A percentile compares a stretch with the other conserved stretches of the same genome.
Conservation (phyloP, 768 basidiomycete species). For the Kwoniella mangroviensis region DNA sequence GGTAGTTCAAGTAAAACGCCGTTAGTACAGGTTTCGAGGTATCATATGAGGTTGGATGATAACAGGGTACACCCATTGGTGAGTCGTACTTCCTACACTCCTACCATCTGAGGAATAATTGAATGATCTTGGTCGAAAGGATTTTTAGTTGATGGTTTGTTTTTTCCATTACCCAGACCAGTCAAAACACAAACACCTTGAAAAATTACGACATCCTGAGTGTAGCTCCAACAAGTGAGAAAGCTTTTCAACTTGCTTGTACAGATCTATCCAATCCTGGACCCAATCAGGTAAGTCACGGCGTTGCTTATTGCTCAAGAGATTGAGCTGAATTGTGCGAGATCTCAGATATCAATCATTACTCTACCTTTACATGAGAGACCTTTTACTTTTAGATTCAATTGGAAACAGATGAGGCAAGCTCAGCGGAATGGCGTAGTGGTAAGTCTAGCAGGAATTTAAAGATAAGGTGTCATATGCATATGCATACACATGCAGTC, state of each 20-base stretch:
- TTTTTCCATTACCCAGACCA: slow-evolving; percentile 26
- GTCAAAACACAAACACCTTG: slow-evolving; percentile 38
- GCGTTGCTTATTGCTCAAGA: neutral
- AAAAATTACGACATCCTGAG: slow-evolving; percentile 52
- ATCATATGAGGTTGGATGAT: slow-evolving; percentile 54
- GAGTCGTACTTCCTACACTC: slow-evolving; percentile 23
- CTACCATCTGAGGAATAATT: too few relatives aligned
- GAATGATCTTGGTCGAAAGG: too few relatives aligned
- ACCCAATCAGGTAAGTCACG: slow-evolving; percentile 45
- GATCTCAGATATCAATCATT: slow-evolving; percentile 50
- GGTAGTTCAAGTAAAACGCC: slow-evolving; percentile 15
- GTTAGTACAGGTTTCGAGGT: slow-evolving; percentile 51
- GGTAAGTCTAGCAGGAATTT: slow-evolving; percentile 25
- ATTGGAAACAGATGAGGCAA: slow-evolving; percentile 49
- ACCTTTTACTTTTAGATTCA: slow-evolving; percentile 46
- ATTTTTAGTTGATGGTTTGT: neutral
- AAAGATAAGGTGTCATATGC: too few relatives aligned
- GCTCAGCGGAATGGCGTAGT: slow-evolving; percentile 51
- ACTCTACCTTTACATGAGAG: slow-evolving; percentile 54
- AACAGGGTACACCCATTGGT: slow-evolving; percentile 49
- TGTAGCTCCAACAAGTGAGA: slow-evolving; percentile 48
- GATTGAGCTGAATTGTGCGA: too few relatives aligned
- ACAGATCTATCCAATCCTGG: slow-evolving; percentile 52
- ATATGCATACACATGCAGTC: too few relatives aligned
- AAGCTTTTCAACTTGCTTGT: slow-evolving; percentile 54